Evolutionary conservation across 2,329 filamentous ascomycete species (phyloP).

Genomic region (Alternaria arborescens): DNA sequence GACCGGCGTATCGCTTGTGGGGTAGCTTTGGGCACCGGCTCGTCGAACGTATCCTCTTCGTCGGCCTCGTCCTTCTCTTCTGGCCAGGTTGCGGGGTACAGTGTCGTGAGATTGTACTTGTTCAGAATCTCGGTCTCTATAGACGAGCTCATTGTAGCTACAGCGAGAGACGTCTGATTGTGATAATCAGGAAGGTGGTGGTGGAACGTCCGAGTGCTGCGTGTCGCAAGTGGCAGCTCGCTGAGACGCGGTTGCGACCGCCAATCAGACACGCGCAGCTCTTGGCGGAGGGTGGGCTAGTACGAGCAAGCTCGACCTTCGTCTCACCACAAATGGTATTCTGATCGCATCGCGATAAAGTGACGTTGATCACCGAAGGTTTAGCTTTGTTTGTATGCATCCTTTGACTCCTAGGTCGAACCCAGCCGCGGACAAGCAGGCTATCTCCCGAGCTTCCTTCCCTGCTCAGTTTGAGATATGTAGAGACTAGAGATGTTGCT

Average conservation of each 20-base stretch:
- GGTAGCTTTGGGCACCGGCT: conserved; percentile 49
- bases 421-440: no score
- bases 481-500: no score
- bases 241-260: conserved; percentile 29
- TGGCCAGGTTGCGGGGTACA: conserved; percentile 87
- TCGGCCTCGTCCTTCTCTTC: conserved; percentile 76
- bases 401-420: no score
- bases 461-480: no score
- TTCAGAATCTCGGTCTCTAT: conserved; percentile 78
- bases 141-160: conserved; percentile 38
- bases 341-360: no score
- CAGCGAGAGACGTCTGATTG: conserved; percentile 4
- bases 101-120: conserved; percentile 84
- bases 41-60: conserved; percentile 62
- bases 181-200: conserved; percentile 2
- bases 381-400: no score
- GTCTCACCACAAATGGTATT: no score
- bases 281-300: conserved; percentile 18
- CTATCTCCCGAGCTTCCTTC: no score
- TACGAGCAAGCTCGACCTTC: background rate
- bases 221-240: conserved; percentile 23
- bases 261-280: conserved; percentile 33
- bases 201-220: conserved; percentile 11
- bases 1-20: conserved; percentile 59
- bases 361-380: no score